A percentile compares a stretch with the other conserved stretches of the same genome.
phyloP scores from a whole-genome alignment of 192 early-diverging fungal genomes.

The Rhizophagus prolifer region DNA sequence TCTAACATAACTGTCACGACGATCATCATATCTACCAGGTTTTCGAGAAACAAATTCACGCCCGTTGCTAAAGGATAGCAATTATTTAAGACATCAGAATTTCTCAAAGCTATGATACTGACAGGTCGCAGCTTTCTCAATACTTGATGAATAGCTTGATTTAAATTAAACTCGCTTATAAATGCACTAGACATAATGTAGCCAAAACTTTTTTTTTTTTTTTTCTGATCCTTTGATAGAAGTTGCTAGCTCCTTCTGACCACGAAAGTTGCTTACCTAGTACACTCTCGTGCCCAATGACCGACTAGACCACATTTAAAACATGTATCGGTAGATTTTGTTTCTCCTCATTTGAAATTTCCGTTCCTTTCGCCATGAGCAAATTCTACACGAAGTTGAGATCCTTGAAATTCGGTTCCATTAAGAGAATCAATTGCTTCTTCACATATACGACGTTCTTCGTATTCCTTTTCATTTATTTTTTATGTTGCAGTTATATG shows the following conservation, averaged over 20 bases:
- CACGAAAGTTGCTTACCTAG: slow-evolving; percentile 28
- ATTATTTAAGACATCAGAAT: slow-evolving; percentile 28
- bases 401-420: slow-evolving; percentile 32
- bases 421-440: slow-evolving; percentile 31
- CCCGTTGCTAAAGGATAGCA: slow-evolving; percentile 14
- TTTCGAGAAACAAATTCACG: slow-evolving; percentile 19
- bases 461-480: slow-evolving; percentile 32
- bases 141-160: slow-evolving; percentile 1
- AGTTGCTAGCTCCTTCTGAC: background rate
- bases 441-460: slow-evolving; percentile 32
- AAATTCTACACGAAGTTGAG: slow-evolving; percentile 31
- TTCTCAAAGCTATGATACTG: slow-evolving; percentile 11
- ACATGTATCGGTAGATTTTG: slow-evolving; percentile 29
- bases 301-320: slow-evolving; percentile 31
- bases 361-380: slow-evolving; percentile 29
- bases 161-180: background rate
- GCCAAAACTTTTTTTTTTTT: background rate
- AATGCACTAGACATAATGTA: background rate
- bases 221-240: background rate
- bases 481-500: slow-evolving; percentile 26
- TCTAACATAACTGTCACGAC: slow-evolving; percentile 23
- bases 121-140: background rate
- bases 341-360: background rate
- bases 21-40: slow-evolving; percentile 23
- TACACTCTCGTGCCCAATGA: slow-evolving; percentile 33